Evolutionary conservation across 257 asterid genomes (phyloP).

Genomic region (Lavandula angustifolia): DNA sequence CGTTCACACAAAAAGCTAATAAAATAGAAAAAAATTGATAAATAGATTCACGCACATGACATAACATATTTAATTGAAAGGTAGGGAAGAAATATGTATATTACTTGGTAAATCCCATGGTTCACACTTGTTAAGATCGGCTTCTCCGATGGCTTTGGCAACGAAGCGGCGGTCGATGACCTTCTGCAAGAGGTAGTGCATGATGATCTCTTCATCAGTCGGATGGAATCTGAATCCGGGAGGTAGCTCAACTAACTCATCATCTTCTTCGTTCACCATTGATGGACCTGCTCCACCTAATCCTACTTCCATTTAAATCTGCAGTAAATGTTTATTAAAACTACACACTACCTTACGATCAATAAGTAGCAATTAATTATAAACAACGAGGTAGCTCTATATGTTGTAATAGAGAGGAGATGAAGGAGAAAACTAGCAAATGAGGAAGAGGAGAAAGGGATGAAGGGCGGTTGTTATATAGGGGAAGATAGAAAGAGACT

Average conservation of each 20-base stretch:
- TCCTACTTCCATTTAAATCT: conserved; percentile 42
- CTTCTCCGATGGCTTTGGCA: conserved; percentile 69
- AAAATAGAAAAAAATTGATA: too few species aligned
- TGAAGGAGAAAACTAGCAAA: conserved; percentile 36
- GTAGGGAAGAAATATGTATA: not conserved
- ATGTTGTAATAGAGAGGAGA: not conserved
- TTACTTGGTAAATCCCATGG: conserved; percentile 96
- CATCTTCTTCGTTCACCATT: conserved; percentile 29
- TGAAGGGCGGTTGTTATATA: conserved; percentile 40
- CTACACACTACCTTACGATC: too few species aligned
- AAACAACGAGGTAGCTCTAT: not conserved
- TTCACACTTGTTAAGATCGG: conserved; percentile 84
- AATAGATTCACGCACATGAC: too few species aligned
- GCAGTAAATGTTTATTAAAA: not conserved
- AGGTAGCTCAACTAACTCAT: conserved; percentile 46
- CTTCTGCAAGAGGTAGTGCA: conserved; percentile 60
- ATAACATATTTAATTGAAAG: not conserved
- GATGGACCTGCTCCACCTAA: conserved; percentile 39
- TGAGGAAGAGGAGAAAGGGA: conserved; percentile 46
- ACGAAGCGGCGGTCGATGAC: conserved; percentile 51
- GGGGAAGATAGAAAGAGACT: conserved; percentile 33
- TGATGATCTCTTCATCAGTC: conserved; percentile 79
- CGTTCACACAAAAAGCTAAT: too few species aligned
- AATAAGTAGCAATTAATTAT: not conserved
- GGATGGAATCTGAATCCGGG: conserved; percentile 90